Conservation (phyloP, 352 stramenopile species). For the Phytophthora gonapodyides region DNA sequence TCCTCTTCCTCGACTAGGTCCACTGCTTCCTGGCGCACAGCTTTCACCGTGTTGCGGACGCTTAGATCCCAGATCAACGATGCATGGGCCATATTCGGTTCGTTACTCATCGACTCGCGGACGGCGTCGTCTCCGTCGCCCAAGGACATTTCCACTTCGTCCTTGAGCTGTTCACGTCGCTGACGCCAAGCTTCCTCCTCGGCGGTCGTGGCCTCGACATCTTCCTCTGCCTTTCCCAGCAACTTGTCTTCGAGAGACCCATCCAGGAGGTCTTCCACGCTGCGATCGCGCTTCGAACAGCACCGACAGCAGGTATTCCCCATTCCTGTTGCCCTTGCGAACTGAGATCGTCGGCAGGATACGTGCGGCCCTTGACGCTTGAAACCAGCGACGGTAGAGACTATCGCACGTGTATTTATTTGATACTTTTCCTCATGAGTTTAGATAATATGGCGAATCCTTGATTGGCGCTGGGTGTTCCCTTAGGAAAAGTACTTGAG, state of each 20-base stretch:
- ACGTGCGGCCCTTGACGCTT: slow-evolving; percentile 30
- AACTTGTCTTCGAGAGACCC: slow-evolving; percentile 61
- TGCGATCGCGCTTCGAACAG: slow-evolving; percentile 46
- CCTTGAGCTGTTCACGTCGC: slow-evolving; percentile 28
- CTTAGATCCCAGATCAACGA: slow-evolving; percentile 29
- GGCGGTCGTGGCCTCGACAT: slow-evolving; percentile 26
- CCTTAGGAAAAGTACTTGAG: slow-evolving; percentile 75
- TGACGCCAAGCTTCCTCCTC: slow-evolving; percentile 42
- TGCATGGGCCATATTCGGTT: slow-evolving; percentile 4
- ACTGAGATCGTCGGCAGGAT: slow-evolving; percentile 13
- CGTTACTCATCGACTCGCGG: not conserved
- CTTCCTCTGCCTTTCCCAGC: slow-evolving; percentile 38
- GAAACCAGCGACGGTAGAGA: slow-evolving; percentile 1
- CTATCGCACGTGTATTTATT: slow-evolving; percentile 1
- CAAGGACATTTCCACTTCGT: slow-evolving; percentile 35
- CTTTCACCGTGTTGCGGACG: slow-evolving; percentile 26
- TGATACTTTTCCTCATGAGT: slow-evolving; percentile 13
- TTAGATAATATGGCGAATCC: slow-evolving; percentile 5
- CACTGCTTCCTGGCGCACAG: slow-evolving; percentile 20
- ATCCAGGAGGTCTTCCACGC: slow-evolving; percentile 41
- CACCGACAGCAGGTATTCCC: slow-evolving; percentile 45
- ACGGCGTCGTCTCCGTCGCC: slow-evolving; percentile 3
- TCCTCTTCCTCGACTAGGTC: slow-evolving; percentile 37
- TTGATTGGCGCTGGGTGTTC: not conserved
- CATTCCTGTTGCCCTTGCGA: slow-evolving; percentile 30